Evolutionary conservation across 257 asterid genomes (phyloP).

Genomic region (Fraxinus excelsior): DNA sequence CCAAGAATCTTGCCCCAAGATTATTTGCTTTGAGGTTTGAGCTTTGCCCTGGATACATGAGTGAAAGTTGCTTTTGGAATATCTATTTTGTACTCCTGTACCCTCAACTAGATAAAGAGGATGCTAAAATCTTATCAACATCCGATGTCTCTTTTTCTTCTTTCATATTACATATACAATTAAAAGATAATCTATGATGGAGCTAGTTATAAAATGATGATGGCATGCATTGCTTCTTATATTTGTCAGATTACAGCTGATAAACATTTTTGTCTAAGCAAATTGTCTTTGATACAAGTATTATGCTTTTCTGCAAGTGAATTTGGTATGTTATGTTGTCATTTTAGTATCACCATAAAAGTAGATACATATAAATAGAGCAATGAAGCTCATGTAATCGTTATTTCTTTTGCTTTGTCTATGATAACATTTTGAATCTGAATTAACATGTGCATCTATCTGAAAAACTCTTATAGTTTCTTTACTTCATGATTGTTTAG

Average conservation of each 20-base stretch:
- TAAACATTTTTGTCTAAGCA: background rate
- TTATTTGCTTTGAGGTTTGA: constrained; percentile 83
- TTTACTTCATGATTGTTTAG: constrained; percentile 9
- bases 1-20: constrained; percentile 70
- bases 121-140: constrained; percentile 68
- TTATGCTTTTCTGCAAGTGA: constrained; percentile 7
- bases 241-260: constrained; percentile 6
- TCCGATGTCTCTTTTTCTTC: constrained; percentile 60
- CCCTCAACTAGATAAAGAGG: constrained; percentile 67
- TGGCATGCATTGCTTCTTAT: background rate
- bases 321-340: background rate
- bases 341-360: constrained; percentile 1
- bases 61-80: constrained; percentile 86
- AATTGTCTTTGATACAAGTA: background rate
- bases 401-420: constrained; percentile 6
- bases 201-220: constrained; percentile 3
- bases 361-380: constrained; percentile 12
- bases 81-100: constrained; percentile 88
- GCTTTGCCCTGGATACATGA: constrained; percentile 91
- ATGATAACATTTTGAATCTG: background rate
- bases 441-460: background rate
- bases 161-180: background rate
- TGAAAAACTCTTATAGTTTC: background rate
- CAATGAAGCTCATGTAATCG: background rate
- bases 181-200: background rate